Percentiles rank a stretch among this genome's conserved stretches.
Evolutionary conservation across 805 yeast species (phyloP).

Genomic region (Hemisphaericaspora nanyangensis): DNA sequence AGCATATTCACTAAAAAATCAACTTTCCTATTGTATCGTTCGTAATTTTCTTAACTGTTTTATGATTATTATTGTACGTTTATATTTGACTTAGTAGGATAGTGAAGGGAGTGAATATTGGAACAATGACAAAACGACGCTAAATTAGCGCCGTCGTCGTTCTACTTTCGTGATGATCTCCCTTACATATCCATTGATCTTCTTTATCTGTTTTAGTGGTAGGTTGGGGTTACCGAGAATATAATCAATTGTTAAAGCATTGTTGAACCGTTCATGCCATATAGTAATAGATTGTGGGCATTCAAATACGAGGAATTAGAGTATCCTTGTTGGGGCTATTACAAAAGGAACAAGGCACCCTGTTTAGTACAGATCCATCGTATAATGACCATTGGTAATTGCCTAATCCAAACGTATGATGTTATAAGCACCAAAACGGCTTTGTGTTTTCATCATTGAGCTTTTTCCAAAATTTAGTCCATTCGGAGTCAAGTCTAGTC

Average conservation of each 20-base stretch:
- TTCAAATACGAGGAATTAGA: neutral
- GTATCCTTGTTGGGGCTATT: neutral
- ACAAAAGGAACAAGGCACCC: neutral
- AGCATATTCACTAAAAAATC: neutral
- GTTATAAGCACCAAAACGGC: neutral
- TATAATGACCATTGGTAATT: neutral
- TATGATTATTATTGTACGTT: neutral
- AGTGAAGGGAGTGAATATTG: neutral
- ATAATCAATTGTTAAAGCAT: neutral
- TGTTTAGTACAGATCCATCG: neutral
- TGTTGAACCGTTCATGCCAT: neutral
- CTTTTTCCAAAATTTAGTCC: neutral
- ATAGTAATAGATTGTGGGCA: neutral
- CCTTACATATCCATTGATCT: neutral
- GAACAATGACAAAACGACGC: neutral
- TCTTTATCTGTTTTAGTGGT: neutral
- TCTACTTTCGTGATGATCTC: neutral
- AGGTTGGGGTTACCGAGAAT: neutral
- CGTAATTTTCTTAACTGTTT: neutral
- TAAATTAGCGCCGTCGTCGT: neutral
- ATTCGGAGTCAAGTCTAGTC: neutral
- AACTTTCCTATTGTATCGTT: no score
- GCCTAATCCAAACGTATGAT: neutral
- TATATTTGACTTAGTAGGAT: neutral
- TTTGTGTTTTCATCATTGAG: neutral